A percentile compares a stretch with the other conserved stretches of the same genome.
phyloP scores from a whole-genome alignment of 352 stramenopile species.

The Phytophthora sp. region DNA sequence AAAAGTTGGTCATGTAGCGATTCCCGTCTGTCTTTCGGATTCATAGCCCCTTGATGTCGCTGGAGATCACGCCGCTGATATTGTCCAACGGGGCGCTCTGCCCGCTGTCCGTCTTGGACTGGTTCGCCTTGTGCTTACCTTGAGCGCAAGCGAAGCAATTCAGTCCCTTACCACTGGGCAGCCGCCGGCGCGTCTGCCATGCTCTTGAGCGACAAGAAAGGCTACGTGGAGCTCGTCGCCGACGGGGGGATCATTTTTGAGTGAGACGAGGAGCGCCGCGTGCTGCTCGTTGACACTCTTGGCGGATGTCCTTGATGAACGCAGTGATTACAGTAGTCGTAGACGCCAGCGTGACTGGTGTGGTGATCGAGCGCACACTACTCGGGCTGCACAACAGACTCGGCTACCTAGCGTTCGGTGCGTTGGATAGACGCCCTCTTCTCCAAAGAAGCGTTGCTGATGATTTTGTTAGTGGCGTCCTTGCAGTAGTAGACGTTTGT shows the following conservation, averaged over 20 bases:
- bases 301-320: neutral
- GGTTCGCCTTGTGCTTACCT: constrained; percentile 10
- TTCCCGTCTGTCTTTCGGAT: neutral
- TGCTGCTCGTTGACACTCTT: too few relatives aligned
- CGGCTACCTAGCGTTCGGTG: too few relatives aligned
- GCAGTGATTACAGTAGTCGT: neutral
- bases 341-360: neutral
- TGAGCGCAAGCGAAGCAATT: constrained; percentile 2
- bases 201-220: neutral
- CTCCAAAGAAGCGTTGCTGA: neutral
- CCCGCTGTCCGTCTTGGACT: neutral
- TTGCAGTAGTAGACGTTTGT: neutral
- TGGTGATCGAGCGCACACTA: too few relatives aligned
- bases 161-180: neutral
- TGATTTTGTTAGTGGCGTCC: neutral
- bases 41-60: neutral
- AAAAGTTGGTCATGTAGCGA: neutral
- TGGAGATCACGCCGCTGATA: neutral
- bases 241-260: too few relatives aligned
- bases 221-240: too few relatives aligned
- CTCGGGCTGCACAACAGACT: too few relatives aligned
- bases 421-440: neutral
- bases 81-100: neutral
- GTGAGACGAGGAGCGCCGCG: too few relatives aligned
- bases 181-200: neutral